Base-by-base conservation (phyloP, 495 filamentous ascomycete species). In the Aspergillus ellipticus region DNA sequence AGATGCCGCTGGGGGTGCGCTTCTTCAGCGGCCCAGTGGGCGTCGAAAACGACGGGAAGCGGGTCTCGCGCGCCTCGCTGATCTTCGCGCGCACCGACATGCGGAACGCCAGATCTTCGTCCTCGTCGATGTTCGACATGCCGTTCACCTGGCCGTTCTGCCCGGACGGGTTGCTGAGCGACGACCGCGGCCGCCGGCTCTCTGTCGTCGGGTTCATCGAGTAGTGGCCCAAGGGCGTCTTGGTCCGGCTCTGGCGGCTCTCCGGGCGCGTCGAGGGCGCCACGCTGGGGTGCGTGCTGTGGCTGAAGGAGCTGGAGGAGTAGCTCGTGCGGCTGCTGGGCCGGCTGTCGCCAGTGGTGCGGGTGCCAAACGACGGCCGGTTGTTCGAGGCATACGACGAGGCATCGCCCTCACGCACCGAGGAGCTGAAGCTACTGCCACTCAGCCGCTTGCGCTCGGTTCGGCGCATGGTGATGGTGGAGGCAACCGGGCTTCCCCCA, bases 401-500 rank as follows among this genome's bases (percentile, higher is more conserved):
- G 17, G 72, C 69, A 19, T 77, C 72, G n/a, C 74, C 67, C 41
- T 77, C 74, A 24, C 71, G 70, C 8, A 78, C 74, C 3, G 85
- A 84, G 20, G 80, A 80, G n/a, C 77, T 75, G 29, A 73, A 73
- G 62, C 77, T 85, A 58, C 85, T 88, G 42, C 82, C 85, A 45
- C 81, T 79, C 57, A 82, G 51, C 13, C 83, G 81, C 55, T 85
- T 90, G 55, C 82, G 79, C 66, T 86, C 87, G 58, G 80, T 82
- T 60, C 85, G 85, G 20, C 92, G 84, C 62, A 93, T 83, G 0
- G 90, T 91, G 55, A 96, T 82, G 6, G 83, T 87, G 1, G 85
- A 78, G 13, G 90, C 83, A n/a, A 95, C 81, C 43, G 78, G 75
- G 57, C 74, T 77, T 9, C 80, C 74, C 9, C 77, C 78, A 2